Evolutionary conservation across 2,329 filamentous ascomycete species (phyloP), one percentile per base, ranked within the genome.

Genomic region (Colletotrichum sp.): DNA sequence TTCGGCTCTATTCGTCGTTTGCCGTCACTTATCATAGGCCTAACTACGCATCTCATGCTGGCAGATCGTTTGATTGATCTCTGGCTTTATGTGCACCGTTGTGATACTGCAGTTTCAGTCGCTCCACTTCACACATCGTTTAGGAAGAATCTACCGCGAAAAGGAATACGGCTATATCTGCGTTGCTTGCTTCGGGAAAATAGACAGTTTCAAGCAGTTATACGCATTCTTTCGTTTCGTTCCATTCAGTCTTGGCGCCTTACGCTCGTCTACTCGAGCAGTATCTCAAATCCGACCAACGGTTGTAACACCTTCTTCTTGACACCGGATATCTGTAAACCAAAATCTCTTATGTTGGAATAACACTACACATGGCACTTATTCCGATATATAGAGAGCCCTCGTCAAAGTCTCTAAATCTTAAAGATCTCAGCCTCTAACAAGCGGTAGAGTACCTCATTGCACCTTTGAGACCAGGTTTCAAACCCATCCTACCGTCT

Each of bases 351-450:
- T 4, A 21, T 21, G 10, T 49, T 49, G n/a, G 6, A 49, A 21
- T 21, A 49, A 21, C 3, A 21, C n/a, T 2, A 1, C 39, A n/a
- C 18, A n/a, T 44, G 0, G 9, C 18, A 44, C 1, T n/a, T 6
- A n/a, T 1, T 44, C 3, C 9, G 5, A n/a, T 12, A n/a, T 2
- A 12, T n/a, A n/a, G 1, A n/a, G 8, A 0, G 0, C 39, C 5
- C 39, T 44, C 1, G 18, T 44, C 5, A n/a, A 44, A 6, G 18
- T 6, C 9, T n/a, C 5, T 10, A 44, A n/a, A 12, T 44, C 8
- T 10, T 10, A 1, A 6, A n/a, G 5, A 3, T n/a, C 18, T n/a
- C 18, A 1, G 36, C 1, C 39, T 44, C 18, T 1, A n/a, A 44
- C 1, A 44, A n/a, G 39, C 39, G 5, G 6, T 4, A 3, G 1